Evolutionary conservation across 805 yeast species (phyloP).

Genomic region (Candida sonorensis): DNA sequence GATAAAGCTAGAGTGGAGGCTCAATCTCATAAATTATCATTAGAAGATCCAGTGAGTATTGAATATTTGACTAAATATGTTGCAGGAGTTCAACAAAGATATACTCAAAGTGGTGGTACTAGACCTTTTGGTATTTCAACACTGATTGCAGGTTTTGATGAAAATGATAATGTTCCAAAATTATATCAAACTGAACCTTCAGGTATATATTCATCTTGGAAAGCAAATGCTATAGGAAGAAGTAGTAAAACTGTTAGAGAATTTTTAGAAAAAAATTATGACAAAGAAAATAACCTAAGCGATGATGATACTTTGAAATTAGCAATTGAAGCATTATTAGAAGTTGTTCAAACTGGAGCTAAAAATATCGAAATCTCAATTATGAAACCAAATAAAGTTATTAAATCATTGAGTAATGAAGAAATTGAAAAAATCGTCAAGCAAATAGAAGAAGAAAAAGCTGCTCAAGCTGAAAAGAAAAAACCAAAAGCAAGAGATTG

Average conservation of each 20-base stretch:
- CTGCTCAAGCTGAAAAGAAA: constrained; percentile 72
- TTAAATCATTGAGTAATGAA: constrained; percentile 57
- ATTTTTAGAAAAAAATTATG: constrained; percentile 84
- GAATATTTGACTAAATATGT: constrained; percentile 91
- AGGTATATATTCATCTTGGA: constrained; percentile 96
- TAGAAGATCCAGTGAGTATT: constrained; percentile 88
- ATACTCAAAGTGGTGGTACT: constrained; percentile 97
- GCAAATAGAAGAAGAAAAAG: constrained; percentile 83
- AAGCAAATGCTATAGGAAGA: constrained; percentile 95
- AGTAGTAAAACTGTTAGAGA: constrained; percentile 93
- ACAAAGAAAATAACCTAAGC: constrained; percentile 44
- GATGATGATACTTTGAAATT: constrained; percentile 71
- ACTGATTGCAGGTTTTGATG: constrained; percentile 91
- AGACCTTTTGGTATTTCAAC: constrained; percentile 97
- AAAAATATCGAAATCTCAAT: constrained; percentile 91
- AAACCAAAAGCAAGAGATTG: constrained; percentile 32
- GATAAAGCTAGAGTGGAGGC: constrained; percentile 97
- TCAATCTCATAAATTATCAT: constrained; percentile 86
- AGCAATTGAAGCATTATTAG: constrained; percentile 80
- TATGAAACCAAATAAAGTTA: constrained; percentile 60
- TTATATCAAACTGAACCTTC: constrained; percentile 95
- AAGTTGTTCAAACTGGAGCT: constrained; percentile 97
- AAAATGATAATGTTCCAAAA: constrained; percentile 71
- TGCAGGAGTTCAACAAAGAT: constrained; percentile 96
- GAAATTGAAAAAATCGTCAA: constrained; percentile 71